Percentiles rank a stretch among this genome's conserved stretches.
phyloP scores from a whole-genome alignment of 2,329 filamentous ascomycete genomes.

The Fusarium sp. region DNA sequence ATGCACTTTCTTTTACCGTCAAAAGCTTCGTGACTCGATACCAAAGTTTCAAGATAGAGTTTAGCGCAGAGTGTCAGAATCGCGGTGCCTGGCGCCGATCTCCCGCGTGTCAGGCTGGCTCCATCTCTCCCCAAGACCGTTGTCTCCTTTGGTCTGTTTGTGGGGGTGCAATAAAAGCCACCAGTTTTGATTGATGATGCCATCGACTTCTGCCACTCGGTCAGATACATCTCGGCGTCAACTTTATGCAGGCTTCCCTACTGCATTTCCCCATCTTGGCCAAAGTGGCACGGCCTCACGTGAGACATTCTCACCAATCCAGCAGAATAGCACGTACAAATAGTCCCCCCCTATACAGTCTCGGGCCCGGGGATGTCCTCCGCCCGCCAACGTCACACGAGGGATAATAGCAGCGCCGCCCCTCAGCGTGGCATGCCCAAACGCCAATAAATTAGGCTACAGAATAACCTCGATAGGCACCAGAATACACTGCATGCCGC shows the following conservation, averaged over 20 bases:
- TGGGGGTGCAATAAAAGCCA: no score
- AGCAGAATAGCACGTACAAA: neutral
- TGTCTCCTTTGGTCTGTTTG: neutral
- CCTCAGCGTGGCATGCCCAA: constrained; percentile 20
- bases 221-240: no score
- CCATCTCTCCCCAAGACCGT: no score
- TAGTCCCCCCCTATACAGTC: no score
- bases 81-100: neutral
- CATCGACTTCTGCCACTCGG: no score
- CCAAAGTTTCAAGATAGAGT: neutral
- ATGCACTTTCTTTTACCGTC: neutral
- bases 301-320: neutral
- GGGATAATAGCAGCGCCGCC: neutral
- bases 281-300: neutral
- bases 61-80: neutral
- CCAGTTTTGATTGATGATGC: no score
- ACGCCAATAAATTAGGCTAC: constrained; percentile 14
- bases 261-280: neutral
- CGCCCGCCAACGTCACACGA: neutral
- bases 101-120: neutral
- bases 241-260: no score
- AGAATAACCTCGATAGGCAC: constrained; percentile 6
- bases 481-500: neutral
- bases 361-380: neutral
- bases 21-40: neutral